Conservation (phyloP, 108 stramenopile genomes). For the Thalassiosira profunda region DNA sequence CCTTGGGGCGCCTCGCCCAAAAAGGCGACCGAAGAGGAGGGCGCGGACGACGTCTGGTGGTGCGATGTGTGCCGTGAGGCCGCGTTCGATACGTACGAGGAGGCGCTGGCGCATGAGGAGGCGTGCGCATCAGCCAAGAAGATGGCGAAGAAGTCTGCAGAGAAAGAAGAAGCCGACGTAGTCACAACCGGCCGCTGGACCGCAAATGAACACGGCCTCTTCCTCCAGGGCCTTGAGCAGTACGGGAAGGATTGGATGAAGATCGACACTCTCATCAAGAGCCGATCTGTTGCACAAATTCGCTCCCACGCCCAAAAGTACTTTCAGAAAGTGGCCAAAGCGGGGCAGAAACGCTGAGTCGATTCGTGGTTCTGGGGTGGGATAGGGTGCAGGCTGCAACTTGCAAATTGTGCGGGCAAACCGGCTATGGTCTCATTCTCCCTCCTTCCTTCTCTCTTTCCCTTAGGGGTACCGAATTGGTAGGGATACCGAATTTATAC, state of each 20-base stretch:
- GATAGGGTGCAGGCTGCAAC: constrained; percentile 8
- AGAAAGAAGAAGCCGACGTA: too few species aligned
- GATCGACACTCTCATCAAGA: constrained; percentile 90
- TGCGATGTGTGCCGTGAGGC: constrained; percentile 78
- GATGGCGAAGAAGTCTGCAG: too few species aligned
- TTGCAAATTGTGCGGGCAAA: too few species aligned
- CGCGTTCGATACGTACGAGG: constrained; percentile 80
- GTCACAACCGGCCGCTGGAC: constrained; percentile 94
- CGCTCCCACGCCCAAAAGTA: constrained; percentile 99
- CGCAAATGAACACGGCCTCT: constrained; percentile 92
- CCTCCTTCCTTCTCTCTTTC: too few species aligned
- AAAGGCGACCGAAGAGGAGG: too few species aligned
- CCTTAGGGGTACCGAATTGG: too few species aligned
- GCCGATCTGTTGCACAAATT: constrained; percentile 98
- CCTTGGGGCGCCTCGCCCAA: too few species aligned
- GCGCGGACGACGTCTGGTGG: too few species aligned
- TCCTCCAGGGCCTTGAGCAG: constrained; percentile 84
- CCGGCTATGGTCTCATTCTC: too few species aligned
- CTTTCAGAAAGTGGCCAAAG: constrained; percentile 97
- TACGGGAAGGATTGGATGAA: constrained; percentile 98
- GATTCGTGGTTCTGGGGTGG: neutral
- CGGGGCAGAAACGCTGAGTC: constrained; percentile 33
- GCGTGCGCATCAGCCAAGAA: too few species aligned
- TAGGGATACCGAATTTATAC: too few species aligned
- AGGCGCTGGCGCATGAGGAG: constrained; percentile 81